Evolutionary conservation across 116 monocot genomes (phyloP), one percentile per base, ranked within the genome.

Genomic region (Trichopus zeylanicus): DNA sequence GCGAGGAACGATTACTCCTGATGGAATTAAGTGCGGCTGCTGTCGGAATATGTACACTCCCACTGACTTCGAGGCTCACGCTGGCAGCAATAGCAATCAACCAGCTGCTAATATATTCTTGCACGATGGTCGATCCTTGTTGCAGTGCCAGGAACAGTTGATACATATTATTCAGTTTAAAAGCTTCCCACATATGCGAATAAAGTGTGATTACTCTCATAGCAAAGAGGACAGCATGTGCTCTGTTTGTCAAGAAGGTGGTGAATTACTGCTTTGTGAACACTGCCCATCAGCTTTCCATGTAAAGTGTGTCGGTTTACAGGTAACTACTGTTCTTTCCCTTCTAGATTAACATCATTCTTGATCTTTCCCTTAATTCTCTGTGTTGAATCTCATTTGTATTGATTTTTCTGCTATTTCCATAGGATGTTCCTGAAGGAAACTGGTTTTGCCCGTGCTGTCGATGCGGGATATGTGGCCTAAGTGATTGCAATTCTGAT

Each of bases 401-500:
- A 54, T 13, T 63, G 24, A 3, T 68, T 60, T 48, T 57, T 53
- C 18, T 73, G 62, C 51, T 81, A 81, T 48, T 62, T 53, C 18
- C 70, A 54, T 47, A 86, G 86, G 69, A 56, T 60, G 53, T 86
- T 23, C 86, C 86, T 24, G 59, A 78, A 27, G 86, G 75, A 56
- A 69, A 77, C 31, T 86, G 86, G 86, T 81, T 69, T 42, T 86
- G 86, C 64, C 75, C 86, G 55, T 73, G 74, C 33, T 86, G 86
- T 72, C 61, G 54, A 56, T 86, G 86, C 25, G 56, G 69, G 22
- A 64, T 75, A 22, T 86, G 86, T 61, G 73, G 78, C 46, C 26
- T 29, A 46, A 67, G 78, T 51, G 78, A 78, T 33, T 72, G 72
- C 49, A 72, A 78, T 53, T 42, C 32, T 64, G 42, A 72, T 34